A percentile compares a stretch with the other conserved stretches of the same genome.
Evolutionary conservation across 1,284 basidiomycete species (phyloP).

Genomic region (Albatrellus sp.): DNA sequence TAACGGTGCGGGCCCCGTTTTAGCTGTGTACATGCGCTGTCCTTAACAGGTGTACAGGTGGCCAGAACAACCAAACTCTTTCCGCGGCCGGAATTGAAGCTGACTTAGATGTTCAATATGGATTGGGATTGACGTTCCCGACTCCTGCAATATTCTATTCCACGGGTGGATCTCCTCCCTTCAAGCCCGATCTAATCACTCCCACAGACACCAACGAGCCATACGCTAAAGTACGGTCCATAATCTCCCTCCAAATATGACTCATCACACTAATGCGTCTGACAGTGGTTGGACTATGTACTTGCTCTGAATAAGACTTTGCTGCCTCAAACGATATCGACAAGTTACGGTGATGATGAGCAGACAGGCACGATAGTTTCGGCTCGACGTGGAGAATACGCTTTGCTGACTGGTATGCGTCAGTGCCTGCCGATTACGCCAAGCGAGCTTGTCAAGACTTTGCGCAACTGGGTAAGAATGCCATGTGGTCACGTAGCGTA

Average conservation of each 20-base stretch:
- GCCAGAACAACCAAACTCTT: slow-evolving; percentile 47
- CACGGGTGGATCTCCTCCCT: slow-evolving; percentile 48
- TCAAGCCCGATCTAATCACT: slow-evolving; percentile 31
- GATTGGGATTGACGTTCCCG: slow-evolving; percentile 43
- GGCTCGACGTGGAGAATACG: not conserved
- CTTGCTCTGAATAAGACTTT: slow-evolving; percentile 12
- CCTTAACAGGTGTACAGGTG: slow-evolving; percentile 26
- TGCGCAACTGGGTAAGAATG: not conserved
- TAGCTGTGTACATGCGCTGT: slow-evolving; percentile 12
- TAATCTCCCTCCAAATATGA: slow-evolving; percentile 18
- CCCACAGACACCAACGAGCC: slow-evolving; percentile 50
- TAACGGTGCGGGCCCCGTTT: slow-evolving; percentile 13
- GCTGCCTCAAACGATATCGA: slow-evolving; percentile 46
- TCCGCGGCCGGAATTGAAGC: slow-evolving; percentile 53
- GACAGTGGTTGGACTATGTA: slow-evolving; percentile 47
- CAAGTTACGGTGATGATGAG: slow-evolving; percentile 59
- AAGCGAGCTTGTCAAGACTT: not conserved
- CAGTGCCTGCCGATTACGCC: slow-evolving; percentile 3
- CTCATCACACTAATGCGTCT: not conserved
- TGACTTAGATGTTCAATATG: slow-evolving; percentile 60
- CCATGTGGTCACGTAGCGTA: no score
- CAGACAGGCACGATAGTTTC: slow-evolving; percentile 35
- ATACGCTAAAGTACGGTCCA: slow-evolving; percentile 31
- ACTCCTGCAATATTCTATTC: slow-evolving; percentile 43
- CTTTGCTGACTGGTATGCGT: not conserved